Conservation (phyloP, 208 protist genomes). For the Leishmania arabica region DNA sequence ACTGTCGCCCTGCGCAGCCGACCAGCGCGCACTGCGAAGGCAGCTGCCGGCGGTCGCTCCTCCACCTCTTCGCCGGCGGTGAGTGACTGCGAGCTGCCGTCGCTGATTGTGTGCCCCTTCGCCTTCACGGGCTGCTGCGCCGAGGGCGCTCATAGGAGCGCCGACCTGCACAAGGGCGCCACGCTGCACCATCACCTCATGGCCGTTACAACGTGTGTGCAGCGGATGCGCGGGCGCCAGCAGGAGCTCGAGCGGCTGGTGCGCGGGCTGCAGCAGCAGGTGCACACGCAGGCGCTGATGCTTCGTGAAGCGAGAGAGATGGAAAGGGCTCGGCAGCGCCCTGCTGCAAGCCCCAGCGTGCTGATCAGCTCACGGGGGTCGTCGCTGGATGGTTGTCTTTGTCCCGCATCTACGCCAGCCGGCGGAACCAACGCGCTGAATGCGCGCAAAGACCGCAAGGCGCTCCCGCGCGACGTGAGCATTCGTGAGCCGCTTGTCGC, state of each 20-base stretch:
- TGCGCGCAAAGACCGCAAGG: background rate
- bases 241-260: slow-evolving; percentile 32
- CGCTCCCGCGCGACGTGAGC: slow-evolving; percentile 32
- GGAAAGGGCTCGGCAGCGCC: background rate
- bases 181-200: slow-evolving; percentile 36
- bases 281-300: slow-evolving; percentile 4
- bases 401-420: too few relatives aligned
- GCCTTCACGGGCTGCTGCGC: slow-evolving; percentile 37
- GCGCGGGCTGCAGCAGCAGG: slow-evolving; percentile 14
- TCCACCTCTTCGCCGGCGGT: background rate
- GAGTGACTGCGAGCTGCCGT: background rate
- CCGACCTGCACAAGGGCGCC: slow-evolving; percentile 23
- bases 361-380: background rate
- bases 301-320: background rate
- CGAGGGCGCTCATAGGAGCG: slow-evolving; percentile 37
- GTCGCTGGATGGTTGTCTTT: background rate
- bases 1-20: background rate
- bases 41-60: background rate
- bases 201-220: slow-evolving; percentile 26
- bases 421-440: background rate
- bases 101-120: slow-evolving; percentile 43
- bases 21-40: background rate
- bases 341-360: background rate
- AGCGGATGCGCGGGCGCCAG: slow-evolving; percentile 30
- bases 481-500: slow-evolving; percentile 15